Conservation (phyloP, 2,329 filamentous ascomycete species). For the Pseudopyricularia javanii region DNA sequence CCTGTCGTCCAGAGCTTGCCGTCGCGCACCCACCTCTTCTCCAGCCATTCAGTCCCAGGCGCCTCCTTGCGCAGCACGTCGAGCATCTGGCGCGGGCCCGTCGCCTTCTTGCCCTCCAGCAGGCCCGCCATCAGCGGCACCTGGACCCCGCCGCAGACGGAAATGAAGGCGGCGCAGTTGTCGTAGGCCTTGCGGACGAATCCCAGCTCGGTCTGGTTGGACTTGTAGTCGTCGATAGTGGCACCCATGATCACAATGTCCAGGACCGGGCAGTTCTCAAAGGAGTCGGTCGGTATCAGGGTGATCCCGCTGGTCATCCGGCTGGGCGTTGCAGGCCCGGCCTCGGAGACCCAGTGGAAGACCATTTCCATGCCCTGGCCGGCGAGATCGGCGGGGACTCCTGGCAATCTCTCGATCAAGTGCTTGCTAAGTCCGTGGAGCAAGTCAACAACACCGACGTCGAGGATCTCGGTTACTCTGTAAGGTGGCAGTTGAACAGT, state of each 20-base stretch:
- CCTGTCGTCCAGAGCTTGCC: conserved; percentile 24
- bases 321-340: conserved; percentile 5
- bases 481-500: not conserved
- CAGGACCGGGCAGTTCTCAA: conserved; percentile 23
- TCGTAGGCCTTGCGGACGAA: conserved; percentile 22
- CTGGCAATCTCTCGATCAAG: conserved; percentile 7
- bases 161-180: conserved; percentile 22
- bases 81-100: conserved; percentile 19
- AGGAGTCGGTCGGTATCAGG: conserved; percentile 23
- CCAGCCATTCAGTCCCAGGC: conserved; percentile 22
- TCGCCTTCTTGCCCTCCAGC: conserved; percentile 22
- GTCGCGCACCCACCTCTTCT: conserved; percentile 21
- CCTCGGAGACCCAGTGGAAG: conserved; percentile 22
- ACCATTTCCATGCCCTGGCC: conserved; percentile 14
- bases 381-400: conserved; percentile 7
- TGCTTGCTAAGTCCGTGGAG: not conserved
- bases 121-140: conserved; percentile 20
- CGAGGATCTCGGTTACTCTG: not conserved
- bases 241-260: conserved; percentile 29
- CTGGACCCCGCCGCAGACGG: conserved; percentile 24
- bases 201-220: conserved; percentile 18
- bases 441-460: not conserved
- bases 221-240: conserved; percentile 13
- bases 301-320: conserved; percentile 14
- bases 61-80: conserved; percentile 11